Percentiles rank a stretch among this genome's conserved stretches.
These are phyloP conservation scores for Malassezia yamatoensis DNA, from an alignment of 1,284 basidiomycete genomes.

Conservation along the genomic window DNA sequence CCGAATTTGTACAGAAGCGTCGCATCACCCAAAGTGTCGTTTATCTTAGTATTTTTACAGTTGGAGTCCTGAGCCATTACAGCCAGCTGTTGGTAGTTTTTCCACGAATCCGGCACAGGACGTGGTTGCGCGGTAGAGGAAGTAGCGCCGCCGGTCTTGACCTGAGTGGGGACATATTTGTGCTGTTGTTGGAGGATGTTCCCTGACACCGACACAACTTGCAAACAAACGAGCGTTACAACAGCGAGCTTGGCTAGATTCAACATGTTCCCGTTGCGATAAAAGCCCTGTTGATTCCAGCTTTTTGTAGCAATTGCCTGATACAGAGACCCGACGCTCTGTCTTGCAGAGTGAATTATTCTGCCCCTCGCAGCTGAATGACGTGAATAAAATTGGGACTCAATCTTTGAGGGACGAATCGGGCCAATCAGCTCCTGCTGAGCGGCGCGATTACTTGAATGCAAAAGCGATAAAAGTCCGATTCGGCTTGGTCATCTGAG, in stretches of 20 bases:
- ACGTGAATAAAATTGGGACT: too few relatives aligned
- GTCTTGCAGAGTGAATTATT: too few relatives aligned
- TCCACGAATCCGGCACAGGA: background rate
- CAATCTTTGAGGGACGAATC: too few relatives aligned
- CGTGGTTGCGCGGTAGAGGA: background rate
- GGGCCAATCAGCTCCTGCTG: too few relatives aligned
- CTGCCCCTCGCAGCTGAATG: too few relatives aligned
- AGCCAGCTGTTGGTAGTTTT: conserved; percentile 13
- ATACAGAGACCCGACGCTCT: background rate
- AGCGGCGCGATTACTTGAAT: too few relatives aligned
- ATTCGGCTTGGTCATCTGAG: too few relatives aligned
- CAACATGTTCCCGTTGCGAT: background rate
- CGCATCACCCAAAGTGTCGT: conserved; percentile 9
- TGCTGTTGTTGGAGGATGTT: background rate
- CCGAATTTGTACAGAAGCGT: conserved; percentile 11
- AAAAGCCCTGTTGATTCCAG: background rate
- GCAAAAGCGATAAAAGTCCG: too few relatives aligned
- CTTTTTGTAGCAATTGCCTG: background rate
- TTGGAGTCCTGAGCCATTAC: conserved; percentile 15
- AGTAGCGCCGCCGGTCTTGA: background rate
- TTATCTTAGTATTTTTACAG: conserved; percentile 7
- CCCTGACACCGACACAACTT: background rate
- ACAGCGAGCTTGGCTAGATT: background rate
- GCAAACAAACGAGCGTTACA: background rate
- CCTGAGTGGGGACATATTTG: background rate